Evolutionary conservation across 1,139 yeast species (phyloP).

Genomic region (Pichia norvegensis): DNA sequence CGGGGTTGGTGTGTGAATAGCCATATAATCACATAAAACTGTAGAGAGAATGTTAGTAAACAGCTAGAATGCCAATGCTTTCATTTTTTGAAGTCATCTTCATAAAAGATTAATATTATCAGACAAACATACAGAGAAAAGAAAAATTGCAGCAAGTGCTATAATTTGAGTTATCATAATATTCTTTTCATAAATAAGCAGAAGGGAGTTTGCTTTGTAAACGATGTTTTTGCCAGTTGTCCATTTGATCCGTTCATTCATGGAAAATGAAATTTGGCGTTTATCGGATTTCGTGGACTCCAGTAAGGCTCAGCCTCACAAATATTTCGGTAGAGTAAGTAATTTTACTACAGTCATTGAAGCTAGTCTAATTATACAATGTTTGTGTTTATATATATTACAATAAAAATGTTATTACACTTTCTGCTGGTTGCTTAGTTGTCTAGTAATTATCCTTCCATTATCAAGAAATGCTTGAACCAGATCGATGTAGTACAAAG

Average conservation of each 20-base stretch:
- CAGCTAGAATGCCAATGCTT: neutral
- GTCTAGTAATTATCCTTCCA: conserved; percentile 48
- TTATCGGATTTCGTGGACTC: too few species aligned
- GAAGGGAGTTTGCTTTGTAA: neutral
- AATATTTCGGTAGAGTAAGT: too few species aligned
- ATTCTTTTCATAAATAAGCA: neutral
- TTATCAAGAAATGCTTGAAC: conserved; percentile 67
- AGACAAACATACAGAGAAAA: neutral
- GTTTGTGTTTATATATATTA: neutral
- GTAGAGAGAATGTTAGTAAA: neutral
- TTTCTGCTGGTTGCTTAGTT: conserved; percentile 24
- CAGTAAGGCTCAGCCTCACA: too few species aligned
- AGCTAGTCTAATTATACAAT: conserved; percentile 1
- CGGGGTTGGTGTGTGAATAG: conserved; percentile 61
- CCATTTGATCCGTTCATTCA: neutral
- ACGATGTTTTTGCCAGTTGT: too few species aligned
- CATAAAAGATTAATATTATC: neutral
- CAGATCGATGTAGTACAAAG: conserved; percentile 59
- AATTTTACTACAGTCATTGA: too few species aligned
- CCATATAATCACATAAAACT: conserved; percentile 37
- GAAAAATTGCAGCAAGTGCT: neutral
- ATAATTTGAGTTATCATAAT: neutral
- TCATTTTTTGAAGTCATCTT: neutral
- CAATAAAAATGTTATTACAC: conserved; percentile 1
- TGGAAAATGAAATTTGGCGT: neutral